A percentile compares a stretch with the other conserved stretches of the same genome.
phyloP scores from a whole-genome alignment of 345 rosid genomes.

The Arabidopsis suecica region DNA sequence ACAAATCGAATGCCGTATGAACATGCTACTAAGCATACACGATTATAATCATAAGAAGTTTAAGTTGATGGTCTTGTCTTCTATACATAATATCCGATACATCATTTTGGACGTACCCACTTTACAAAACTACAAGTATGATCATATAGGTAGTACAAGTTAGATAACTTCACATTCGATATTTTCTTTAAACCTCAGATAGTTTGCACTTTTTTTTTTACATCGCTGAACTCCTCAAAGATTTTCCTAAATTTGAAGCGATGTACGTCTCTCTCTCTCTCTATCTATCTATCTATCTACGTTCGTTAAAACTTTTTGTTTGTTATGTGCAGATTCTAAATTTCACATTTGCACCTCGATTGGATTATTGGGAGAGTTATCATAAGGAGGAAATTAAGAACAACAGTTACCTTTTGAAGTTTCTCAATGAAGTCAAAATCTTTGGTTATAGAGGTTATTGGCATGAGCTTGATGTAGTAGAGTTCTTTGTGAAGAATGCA shows the following conservation, averaged over 20 bases:
- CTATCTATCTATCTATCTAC: too few species aligned
- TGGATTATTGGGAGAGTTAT: conserved; percentile 2
- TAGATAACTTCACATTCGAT: too few species aligned
- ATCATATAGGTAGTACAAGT: neutral
- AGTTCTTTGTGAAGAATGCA: conserved; percentile 19
- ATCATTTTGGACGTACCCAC: conserved; percentile 4
- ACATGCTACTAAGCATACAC: too few species aligned
- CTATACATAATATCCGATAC: too few species aligned
- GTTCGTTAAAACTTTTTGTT: neutral
- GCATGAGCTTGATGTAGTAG: conserved; percentile 30
- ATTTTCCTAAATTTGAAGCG: too few species aligned
- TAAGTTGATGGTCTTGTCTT: too few species aligned
- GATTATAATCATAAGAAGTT: too few species aligned
- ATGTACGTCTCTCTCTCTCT: too few species aligned
- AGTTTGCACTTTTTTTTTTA: neutral
- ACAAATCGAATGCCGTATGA: too few species aligned
- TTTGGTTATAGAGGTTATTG: conserved; percentile 19
- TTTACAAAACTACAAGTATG: conserved; percentile 17
- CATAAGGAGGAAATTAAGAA: neutral
- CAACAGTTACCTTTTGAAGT: neutral
- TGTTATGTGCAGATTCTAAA: conserved; percentile 18
- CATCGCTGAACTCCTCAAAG: too few species aligned
- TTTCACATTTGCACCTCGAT: conserved; percentile 18
- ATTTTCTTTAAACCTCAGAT: too few species aligned
- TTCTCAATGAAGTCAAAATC: conserved; percentile 21